Evolutionary conservation across 2,329 filamentous ascomycete genomes (phyloP), one percentile per base, ranked within the genome.

Genomic region (Xylaria sp.): DNA sequence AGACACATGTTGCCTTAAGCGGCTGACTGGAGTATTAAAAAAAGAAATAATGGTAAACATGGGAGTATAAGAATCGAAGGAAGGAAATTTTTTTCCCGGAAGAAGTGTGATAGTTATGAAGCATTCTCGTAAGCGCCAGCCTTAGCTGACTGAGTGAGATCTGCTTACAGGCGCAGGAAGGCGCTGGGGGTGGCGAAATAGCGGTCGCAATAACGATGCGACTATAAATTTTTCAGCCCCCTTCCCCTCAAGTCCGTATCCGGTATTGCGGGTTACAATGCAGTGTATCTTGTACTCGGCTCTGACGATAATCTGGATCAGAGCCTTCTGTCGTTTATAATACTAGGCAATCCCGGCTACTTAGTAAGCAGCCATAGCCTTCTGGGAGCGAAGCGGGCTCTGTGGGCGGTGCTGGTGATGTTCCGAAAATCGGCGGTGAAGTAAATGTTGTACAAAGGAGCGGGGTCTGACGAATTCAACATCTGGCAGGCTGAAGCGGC

Each of bases 351-450:
- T 34, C 44, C 15, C 10, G 34, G 20, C 12, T 66, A 48, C 63
- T 66, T 72, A 84, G 66, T 81, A 82, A 18, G 81, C 79, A 25
- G 79, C 76, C 34, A 84, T 74, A 39, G 77, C 74, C 51, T 75
- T 80, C 6, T 80, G 78, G 41, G 81, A 77, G 63, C 80, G 80
- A 57, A 82, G 72, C 50, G 82, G 79, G 57, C 80, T 82, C 57
- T 75, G 71, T 8, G 76, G 71, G 32, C 66, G 70, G 15, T 73
- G 71, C 18, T 71, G 66, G 44, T 75, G 73, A 60, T 81, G 80
- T 56, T 82, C 79, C 28, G 82, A 83, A 46, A 80, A 76, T 48
- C 82, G 81, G 65, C 83, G 82, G 46, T 82, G 77, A 66, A 84
- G 81, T 61, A 85, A 74, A 59, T 80, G 79, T 60, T 80, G 78